A percentile compares a stretch with the other conserved stretches of the same genome.
Conservation (phyloP, 202 grass and related monocot genomes). For the Hordeum pubiflorum region DNA sequence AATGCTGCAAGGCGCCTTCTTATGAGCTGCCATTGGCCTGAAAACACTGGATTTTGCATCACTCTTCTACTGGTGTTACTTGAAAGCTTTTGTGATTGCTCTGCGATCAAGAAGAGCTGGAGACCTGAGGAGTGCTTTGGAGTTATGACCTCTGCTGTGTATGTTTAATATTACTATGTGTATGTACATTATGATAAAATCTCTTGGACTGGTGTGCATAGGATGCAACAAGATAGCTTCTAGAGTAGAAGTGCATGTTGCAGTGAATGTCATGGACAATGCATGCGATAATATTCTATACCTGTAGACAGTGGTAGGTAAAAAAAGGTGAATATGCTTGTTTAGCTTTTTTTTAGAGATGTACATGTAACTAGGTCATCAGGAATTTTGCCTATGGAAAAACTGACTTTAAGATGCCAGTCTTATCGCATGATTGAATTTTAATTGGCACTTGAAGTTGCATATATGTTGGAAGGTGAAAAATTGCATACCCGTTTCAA, state of each 20-base stretch:
- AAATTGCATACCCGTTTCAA: not conserved
- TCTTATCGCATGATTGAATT: not conserved
- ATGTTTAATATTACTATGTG: conserved; percentile 10
- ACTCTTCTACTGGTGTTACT: not conserved
- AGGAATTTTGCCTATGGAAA: conserved; percentile 20
- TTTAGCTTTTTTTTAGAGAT: not conserved
- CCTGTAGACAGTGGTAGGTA: conserved; percentile 5
- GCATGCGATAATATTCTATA: not conserved
- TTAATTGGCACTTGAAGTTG: not conserved
- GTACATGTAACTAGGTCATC: not conserved
- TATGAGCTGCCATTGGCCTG: conserved; percentile 11
- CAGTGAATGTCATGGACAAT: conserved; percentile 14
- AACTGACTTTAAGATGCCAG: not conserved
- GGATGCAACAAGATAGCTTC: not conserved
- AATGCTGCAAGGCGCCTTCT: conserved; percentile 1
- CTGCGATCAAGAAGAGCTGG: not conserved
- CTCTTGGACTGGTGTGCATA: not conserved
- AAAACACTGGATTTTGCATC: conserved; percentile 12
- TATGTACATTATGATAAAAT: conserved; percentile 44
- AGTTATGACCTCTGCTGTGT: not conserved
- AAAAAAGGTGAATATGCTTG: not conserved
- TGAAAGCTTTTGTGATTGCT: not conserved
- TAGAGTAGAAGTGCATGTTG: conserved; percentile 16
- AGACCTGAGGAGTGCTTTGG: not conserved
- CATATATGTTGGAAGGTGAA: not conserved